Base-by-base conservation (phyloP, 768 basidiomycete species). In the Coprinellus aureogranulatus region DNA sequence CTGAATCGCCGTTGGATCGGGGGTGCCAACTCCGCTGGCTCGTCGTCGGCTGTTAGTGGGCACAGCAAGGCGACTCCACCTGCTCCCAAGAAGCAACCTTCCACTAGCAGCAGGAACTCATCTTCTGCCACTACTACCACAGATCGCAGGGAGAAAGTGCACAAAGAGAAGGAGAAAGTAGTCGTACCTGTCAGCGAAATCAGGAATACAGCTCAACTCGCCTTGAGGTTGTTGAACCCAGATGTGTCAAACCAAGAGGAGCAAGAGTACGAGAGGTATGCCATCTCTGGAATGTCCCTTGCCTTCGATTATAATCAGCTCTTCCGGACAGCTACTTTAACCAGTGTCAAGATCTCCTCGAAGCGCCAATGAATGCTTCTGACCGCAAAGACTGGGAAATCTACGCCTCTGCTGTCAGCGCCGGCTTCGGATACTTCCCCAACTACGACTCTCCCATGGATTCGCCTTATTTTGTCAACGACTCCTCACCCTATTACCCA, bases 231-330 rank as follows among this genome's bases (percentile, higher is more conserved):
- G 14, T 75, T 92, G 3, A 69, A 88, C 58, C 89, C 89, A 1
- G 72, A 70, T 3, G 87, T 92, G 4, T 78, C 85, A 0, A 80
- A 80, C 28, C 75, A 78, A 28, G 89, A 92, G 65, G 78, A 84
- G 59, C 74, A 78, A 0, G 90, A 92, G 67, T 93, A 92, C 69
- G 82, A 86, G 63, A 85, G 84, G 86, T 88, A 51, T 30, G 81
- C 68, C 12, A 16, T 42, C 31, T 4, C 40, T n/a, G n/a, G n/a
- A n/a, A 31, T 20, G 37, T 39, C 47, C 25, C 28, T 34, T 8
- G 52, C 22, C 10, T 28, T 51, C 16, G 30, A 27, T 4, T 16
- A 22, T 16, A 18, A 46, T 18, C 11, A 39, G n/a, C 46, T 46
- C 27, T 44, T 18, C 31, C 44, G 63, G 25, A 63, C 53, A 89